Conservation (phyloP, 2,329 filamentous ascomycete species). For the Fusarium citri region DNA sequence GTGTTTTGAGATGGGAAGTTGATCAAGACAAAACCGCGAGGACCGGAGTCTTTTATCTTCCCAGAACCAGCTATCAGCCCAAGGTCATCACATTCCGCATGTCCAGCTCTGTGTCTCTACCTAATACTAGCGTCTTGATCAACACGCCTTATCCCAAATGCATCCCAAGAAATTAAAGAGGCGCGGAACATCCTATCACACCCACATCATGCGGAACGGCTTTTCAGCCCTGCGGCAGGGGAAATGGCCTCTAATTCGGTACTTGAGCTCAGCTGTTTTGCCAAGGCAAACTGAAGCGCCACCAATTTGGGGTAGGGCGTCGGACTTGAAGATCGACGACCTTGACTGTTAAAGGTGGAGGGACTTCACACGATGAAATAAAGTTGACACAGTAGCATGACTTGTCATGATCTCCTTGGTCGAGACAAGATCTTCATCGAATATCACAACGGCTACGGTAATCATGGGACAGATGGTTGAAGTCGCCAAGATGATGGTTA, state of each 20-base stretch:
- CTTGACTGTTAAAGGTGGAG: neutral
- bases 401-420: neutral
- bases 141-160: neutral
- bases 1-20: constrained; percentile 11
- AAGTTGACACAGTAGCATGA: neutral
- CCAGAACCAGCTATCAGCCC: too few species aligned
- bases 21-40: neutral
- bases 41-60: constrained; percentile 5
- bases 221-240: constrained; percentile 42
- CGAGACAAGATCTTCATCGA: rapidly evolving
- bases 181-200: constrained; percentile 5
- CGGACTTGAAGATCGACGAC: neutral
- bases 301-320: constrained; percentile 39
- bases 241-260: constrained; percentile 36
- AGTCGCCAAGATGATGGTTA: neutral
- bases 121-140: constrained; percentile 25
- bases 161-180: constrained; percentile 15
- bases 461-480: too few species aligned
- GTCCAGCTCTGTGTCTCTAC: neutral
- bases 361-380: too few species aligned
- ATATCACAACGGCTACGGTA: neutral
- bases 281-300: constrained; percentile 36
- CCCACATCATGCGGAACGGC: neutral
- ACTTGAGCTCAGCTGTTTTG: neutral
- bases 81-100: neutral